phyloP scores from a whole-genome alignment of 169 alveolate species.

The Cryptosporidium sp. region DNA sequence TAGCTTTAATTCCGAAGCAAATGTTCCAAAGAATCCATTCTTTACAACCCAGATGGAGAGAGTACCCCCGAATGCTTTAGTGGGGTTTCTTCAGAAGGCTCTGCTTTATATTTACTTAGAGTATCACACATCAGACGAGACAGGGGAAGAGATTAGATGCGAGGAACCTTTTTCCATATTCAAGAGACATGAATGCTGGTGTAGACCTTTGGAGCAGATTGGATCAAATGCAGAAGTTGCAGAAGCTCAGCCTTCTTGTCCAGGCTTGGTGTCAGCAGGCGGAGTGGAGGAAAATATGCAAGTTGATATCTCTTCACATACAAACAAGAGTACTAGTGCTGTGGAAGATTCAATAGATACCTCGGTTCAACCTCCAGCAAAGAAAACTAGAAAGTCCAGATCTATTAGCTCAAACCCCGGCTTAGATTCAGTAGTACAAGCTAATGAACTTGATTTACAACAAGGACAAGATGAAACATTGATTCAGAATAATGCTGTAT shows the following conservation, averaged over 20 bases:
- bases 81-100: constrained; percentile 90
- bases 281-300: background rate
- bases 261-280: background rate
- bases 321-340: background rate
- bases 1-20: constrained; percentile 86
- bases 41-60: constrained; percentile 86
- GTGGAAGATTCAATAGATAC: background rate
- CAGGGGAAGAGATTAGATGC: constrained; percentile 81
- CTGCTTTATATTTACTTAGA: constrained; percentile 86
- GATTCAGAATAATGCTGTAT: background rate
- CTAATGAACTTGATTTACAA: background rate
- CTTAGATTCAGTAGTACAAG: background rate
- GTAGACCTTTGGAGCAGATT: constrained; percentile 75
- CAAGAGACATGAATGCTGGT: constrained; percentile 88
- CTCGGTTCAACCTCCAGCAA: constrained; percentile 7
- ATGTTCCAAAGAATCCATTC: constrained; percentile 84
- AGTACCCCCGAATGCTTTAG: constrained; percentile 88
- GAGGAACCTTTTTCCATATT: constrained; percentile 88
- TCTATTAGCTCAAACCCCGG: background rate
- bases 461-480: background rate
- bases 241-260: background rate
- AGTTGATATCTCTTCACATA: background rate
- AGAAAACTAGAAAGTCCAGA: constrained; percentile 17
- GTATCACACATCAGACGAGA: constrained; percentile 83
- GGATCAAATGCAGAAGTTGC: constrained; percentile 18